Base-by-base conservation (phyloP, 179 eudicot species). In the Gypsophila paniculata region DNA sequence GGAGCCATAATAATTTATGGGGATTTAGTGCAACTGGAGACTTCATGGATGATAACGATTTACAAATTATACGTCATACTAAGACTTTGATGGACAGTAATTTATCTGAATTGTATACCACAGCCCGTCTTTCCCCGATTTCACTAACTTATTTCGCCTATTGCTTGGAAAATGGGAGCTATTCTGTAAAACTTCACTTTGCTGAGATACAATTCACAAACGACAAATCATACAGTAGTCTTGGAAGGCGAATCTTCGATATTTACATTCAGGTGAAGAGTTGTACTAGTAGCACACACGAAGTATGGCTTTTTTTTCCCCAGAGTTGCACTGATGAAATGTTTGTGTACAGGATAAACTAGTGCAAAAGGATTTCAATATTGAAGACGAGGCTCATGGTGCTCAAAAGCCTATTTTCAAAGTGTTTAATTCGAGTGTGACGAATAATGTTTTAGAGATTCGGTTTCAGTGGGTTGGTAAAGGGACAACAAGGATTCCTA, bases 21-120 rank as follows among this genome's bases (percentile, higher is more conserved):
- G 96, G 90, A 59, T 85, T 88, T 61, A 88, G 90, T 76, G 89
- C 88, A 76, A 83, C 86, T 26, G 96, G 96, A 39, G 89, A 85
- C 80, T 90, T 82, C 88, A 73, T 88, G 91, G 90, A 90, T 68
- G 90, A 88, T 61, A 79, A 79, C 74, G 79, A 78, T 76, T 70
- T 36, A 69, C 83, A 81, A 64, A 79, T 82, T 72, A 75, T 84
- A 67, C 87, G 87, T 59, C 81, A 70, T 68, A 62, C 76, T 36
- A 70, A 69, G 66, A 52, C 23, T 53, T 70, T 76, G 38, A 44
- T 73, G 19, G 79, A 82, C 15, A 65, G 80, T 69, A 80, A 73
- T 76, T 55, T 81, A 61, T 53, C 83, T 54, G 73, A 71, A 14
- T 44, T 79, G 53, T 71, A 79, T 71, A 42, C 78, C 54, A 81